These are phyloP conservation scores for Ilyonectria destructans DNA, from an alignment of 2,329 filamentous ascomycete species.

Conservation along the genomic window DNA sequence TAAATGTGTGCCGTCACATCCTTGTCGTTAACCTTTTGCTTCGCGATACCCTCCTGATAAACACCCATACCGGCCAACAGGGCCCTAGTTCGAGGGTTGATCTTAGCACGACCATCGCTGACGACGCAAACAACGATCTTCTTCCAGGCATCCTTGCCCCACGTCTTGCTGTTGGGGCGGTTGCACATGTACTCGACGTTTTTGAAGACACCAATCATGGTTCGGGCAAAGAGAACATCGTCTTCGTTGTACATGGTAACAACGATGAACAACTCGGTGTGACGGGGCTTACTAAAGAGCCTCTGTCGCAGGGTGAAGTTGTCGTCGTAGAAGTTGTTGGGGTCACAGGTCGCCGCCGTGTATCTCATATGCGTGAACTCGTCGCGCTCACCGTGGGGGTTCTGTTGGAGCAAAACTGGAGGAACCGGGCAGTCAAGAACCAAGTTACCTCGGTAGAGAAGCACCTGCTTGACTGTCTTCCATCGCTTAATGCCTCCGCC, in stretches of 20 bases:
- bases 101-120: slow-evolving; percentile 96
- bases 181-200: slow-evolving; percentile 99
- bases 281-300: slow-evolving; percentile 91
- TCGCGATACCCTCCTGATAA: slow-evolving; percentile 98
- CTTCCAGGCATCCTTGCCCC: slow-evolving; percentile 99
- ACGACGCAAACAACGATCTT: slow-evolving; percentile 99
- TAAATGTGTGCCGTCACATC: slow-evolving; percentile 98
- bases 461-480: slow-evolving; percentile 99
- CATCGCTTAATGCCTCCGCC: slow-evolving; percentile 80
- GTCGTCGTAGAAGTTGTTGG: slow-evolving; percentile 87
- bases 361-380: slow-evolving; percentile 95
- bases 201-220: slow-evolving; percentile 97
- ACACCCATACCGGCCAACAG: slow-evolving; percentile 94
- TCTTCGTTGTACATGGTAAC: slow-evolving; percentile 99
- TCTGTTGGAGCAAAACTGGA: slow-evolving; percentile 87
- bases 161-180: slow-evolving; percentile 93
- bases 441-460: slow-evolving; percentile 95
- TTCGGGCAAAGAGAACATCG: slow-evolving; percentile 94
- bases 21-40: slow-evolving; percentile 97
- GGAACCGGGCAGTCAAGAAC: slow-evolving; percentile 97
- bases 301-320: slow-evolving; percentile 94
- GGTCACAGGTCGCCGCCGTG: slow-evolving; percentile 94
- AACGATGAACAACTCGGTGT: slow-evolving; percentile 96
- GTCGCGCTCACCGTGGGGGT: slow-evolving; percentile 92
- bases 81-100: slow-evolving; percentile 92